Evolutionary conservation across 2,329 filamentous ascomycete species (phyloP), one percentile per base, ranked within the genome.

Genomic region (Pseudohalonectria lignicola): DNA sequence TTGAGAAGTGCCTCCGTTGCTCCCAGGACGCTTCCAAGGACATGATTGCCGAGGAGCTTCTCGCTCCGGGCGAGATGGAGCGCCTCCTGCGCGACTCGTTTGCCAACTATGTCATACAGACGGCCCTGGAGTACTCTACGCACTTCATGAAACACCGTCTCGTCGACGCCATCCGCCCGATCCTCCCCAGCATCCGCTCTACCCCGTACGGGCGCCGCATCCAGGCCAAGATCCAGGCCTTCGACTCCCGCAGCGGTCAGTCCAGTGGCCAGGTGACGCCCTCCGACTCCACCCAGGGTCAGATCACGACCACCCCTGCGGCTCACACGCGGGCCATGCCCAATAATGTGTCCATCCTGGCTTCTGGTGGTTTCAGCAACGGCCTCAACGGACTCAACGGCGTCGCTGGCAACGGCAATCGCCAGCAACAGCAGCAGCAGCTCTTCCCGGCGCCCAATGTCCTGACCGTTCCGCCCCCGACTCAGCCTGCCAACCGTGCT

Each of bases 61-160:
- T 80, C 41, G 54, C 63, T 8, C 74, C 80, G 3, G 71, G 71
- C 41, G 86, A 94, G 62, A 81, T 96, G 44, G 87, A 95, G 52
- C 81, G 81, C 47, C 79, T 95, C 48, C 74, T 98, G 42, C 83
- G 86, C 31, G 92, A 98, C 60, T 86, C 82, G 0, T 98, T 86
- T 54, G 92, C 86, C 57, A 98, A 98, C 64, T 98, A 98, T 53
- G 92, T 98, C 46, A 85, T 98, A 29, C 92, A 98, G 68, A 98
- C 92, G 29, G 88, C 92, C 20, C 74, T 94, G 48, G 88, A 94
- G 51, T 88, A 86, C 53, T 76, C 84, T 11, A 85, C 87, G 39
- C 69, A 74, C 6, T 69, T 77, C 21, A 80, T 78, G 55, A 87
- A 90, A 62, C 65, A 71, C 41, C 76, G 76, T 34, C 71, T 98